Percentiles rank a stretch among this genome's conserved stretches.
Evolutionary conservation across 106 monocot genomes (phyloP).

Genomic region (Apostasia shenzhenica): DNA sequence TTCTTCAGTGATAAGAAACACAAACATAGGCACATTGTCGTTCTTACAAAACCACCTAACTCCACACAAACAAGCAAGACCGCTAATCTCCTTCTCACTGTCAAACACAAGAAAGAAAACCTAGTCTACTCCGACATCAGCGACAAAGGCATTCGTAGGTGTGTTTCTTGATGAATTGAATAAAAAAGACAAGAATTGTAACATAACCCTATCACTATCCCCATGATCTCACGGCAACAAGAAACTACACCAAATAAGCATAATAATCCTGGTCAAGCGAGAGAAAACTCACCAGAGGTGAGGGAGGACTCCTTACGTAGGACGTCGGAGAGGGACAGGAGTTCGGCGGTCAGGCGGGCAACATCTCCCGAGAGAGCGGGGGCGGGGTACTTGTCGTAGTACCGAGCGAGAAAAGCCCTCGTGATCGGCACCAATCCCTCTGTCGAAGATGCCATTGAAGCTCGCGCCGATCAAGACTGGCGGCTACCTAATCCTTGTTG

Average conservation of each 20-base stretch:
- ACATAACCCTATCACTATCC: not conserved
- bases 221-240: not conserved
- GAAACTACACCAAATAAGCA: not conserved
- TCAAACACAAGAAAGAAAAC: slow-evolving; percentile 2
- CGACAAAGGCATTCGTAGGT: not conserved
- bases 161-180: not conserved
- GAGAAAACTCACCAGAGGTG: slow-evolving; percentile 27
- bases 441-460: slow-evolving; percentile 47
- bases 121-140: not conserved
- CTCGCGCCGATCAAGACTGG: not conserved
- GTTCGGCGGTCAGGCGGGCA: slow-evolving; percentile 36
- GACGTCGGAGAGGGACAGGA: slow-evolving; percentile 30
- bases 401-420: slow-evolving; percentile 60
- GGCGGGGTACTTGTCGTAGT: slow-evolving; percentile 81
- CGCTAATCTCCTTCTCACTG: not conserved
- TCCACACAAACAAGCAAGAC: not conserved
- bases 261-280: not conserved
- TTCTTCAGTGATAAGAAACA: not conserved
- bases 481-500: too few species aligned
- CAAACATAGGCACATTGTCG: not conserved
- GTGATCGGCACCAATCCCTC: slow-evolving; percentile 90
- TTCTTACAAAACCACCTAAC: not conserved
- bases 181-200: not conserved
- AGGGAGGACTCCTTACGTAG: slow-evolving; percentile 36
- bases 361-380: slow-evolving; percentile 53